Conservation (phyloP, 202 grass and related monocot species). For the Musa balbisiana region DNA sequence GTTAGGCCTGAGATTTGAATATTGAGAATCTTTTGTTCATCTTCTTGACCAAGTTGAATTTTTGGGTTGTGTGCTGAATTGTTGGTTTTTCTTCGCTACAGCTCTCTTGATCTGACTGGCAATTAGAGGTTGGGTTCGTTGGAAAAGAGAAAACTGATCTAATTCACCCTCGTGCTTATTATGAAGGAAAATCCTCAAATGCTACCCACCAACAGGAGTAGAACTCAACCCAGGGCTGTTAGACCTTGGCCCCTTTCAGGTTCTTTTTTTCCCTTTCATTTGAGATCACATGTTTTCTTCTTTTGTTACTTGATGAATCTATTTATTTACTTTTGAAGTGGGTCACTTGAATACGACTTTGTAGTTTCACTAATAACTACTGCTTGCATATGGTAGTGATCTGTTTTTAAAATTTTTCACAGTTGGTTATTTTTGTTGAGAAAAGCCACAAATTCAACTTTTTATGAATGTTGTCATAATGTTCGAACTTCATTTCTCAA, state of each 20-base stretch:
- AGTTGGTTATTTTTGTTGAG: neutral
- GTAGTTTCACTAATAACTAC: neutral
- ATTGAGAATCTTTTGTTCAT: neutral
- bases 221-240: constrained; percentile 50
- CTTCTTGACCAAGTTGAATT: neutral
- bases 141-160: neutral
- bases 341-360: neutral
- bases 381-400: neutral
- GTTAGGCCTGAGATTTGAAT: neutral
- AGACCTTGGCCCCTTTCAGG: constrained; percentile 63
- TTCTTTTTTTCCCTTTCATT: constrained; percentile 13
- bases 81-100: neutral
- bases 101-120: neutral
- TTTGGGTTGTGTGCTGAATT: neutral
- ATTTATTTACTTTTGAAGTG: neutral
- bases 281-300: neutral
- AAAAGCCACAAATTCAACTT: neutral
- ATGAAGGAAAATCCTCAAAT: constrained; percentile 38
- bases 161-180: constrained; percentile 20
- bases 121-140: neutral
- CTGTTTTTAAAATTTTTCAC: neutral
- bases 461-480: neutral
- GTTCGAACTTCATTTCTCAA: neutral
- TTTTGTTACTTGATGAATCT: neutral
- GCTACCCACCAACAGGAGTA: constrained; percentile 42